Evolutionary conservation across 2,329 filamentous ascomycete genomes (phyloP).

Genomic region (Neofusicoccum cordaticola): DNA sequence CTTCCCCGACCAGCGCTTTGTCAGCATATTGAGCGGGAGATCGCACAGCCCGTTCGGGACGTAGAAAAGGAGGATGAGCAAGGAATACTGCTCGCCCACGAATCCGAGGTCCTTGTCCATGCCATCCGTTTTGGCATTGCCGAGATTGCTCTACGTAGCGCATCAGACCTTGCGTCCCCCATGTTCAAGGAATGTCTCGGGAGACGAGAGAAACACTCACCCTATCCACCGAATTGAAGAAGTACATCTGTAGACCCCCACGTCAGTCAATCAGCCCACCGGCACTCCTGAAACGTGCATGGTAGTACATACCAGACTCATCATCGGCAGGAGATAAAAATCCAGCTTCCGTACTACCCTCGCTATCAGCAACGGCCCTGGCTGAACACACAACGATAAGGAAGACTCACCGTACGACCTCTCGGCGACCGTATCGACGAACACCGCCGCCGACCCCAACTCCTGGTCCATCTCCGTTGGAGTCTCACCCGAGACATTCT

Average conservation of each 20-base stretch:
- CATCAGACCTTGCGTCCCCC: not conserved
- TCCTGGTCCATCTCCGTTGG: conserved; percentile 18
- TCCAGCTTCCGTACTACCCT: conserved; percentile 39
- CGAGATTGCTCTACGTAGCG: conserved; percentile 38
- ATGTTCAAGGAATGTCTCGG: too few relatives aligned
- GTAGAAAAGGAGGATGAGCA: conserved; percentile 34
- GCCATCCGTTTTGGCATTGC: conserved; percentile 32
- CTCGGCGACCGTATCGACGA: conserved; percentile 34
- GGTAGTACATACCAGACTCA: conserved; percentile 32
- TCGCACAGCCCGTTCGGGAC: conserved; percentile 46
- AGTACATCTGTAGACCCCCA: conserved; percentile 31
- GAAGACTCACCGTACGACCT: conserved; percentile 31
- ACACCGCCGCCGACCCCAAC: conserved; percentile 11
- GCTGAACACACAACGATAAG: too few relatives aligned
- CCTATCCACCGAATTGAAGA: conserved; percentile 36
- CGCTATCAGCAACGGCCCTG: not conserved
- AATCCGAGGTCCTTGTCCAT: conserved; percentile 30
- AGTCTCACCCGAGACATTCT: not conserved
- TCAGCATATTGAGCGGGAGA: conserved; percentile 49
- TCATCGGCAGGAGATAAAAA: conserved; percentile 42
- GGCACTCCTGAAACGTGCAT: not conserved
- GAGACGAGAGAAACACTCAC: conserved; percentile 16
- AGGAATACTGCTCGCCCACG: conserved; percentile 30
- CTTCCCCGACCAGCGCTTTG: conserved; percentile 47
- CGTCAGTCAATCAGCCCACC: not conserved